Conservation (phyloP, 257 asterid genomes). For the Orobanche coerulescens region DNA sequence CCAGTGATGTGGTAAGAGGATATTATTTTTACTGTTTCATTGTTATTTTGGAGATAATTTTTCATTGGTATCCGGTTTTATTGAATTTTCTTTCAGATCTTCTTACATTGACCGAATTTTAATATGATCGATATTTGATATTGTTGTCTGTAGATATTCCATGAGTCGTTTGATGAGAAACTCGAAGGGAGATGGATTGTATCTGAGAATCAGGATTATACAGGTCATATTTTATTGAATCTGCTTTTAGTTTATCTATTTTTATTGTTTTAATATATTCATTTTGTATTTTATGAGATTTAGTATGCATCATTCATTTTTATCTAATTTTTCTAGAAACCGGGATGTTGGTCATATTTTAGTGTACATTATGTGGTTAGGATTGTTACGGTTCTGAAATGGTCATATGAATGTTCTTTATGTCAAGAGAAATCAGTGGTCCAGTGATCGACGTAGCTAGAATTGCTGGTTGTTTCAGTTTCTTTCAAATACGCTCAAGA, state of each 20-base stretch:
- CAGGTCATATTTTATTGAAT: slow-evolving; percentile 39
- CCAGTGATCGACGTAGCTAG: not conserved
- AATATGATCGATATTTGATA: slow-evolving; percentile 1
- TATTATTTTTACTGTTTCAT: not conserved
- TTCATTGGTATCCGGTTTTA: not conserved
- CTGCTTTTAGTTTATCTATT: not conserved
- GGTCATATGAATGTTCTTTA: not conserved
- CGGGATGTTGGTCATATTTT: not conserved
- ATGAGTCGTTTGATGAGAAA: slow-evolving; percentile 80
- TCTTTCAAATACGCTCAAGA: not conserved
- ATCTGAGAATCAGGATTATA: slow-evolving; percentile 64
- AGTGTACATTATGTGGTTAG: not conserved
- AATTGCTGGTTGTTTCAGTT: not conserved
- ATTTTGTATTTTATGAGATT: too few species aligned
- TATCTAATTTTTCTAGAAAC: too few species aligned
- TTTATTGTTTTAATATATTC: not conserved
- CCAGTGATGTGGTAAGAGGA: slow-evolving; percentile 55
- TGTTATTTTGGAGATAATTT: not conserved
- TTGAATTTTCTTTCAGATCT: slow-evolving; percentile 12
- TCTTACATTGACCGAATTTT: not conserved
- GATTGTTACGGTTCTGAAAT: not conserved
- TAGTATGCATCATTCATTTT: too few species aligned
- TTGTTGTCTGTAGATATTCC: slow-evolving; percentile 44
- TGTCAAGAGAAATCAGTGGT: not conserved
- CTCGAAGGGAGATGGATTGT: slow-evolving; percentile 75